Evolutionary conservation across 768 basidiomycete genomes (phyloP).

Genomic region (Suillus hirtellus): DNA sequence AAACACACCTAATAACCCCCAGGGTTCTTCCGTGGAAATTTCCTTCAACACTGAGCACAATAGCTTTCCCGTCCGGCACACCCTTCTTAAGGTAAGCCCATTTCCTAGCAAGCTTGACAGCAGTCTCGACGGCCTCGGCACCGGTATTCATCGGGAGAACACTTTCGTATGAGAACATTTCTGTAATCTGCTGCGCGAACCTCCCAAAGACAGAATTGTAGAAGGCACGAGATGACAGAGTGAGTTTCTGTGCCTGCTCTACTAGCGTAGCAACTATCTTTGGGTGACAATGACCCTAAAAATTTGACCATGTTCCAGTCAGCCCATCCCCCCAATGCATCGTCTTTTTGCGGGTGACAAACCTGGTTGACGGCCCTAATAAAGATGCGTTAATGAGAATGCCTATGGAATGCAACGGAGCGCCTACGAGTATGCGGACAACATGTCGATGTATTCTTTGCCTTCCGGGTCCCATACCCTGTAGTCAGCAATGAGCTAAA

Average conservation of each 20-base stretch:
- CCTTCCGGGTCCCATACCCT: conserved; percentile 96
- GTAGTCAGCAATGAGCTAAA: conserved; percentile 12
- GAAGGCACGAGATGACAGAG: conserved; percentile 94
- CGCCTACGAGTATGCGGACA: conserved; percentile 93
- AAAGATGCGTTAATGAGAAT: conserved; percentile 13
- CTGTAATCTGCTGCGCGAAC: conserved; percentile 85
- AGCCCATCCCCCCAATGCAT: conserved; percentile 8
- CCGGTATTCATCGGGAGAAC: conserved; percentile 99
- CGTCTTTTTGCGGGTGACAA: conserved; percentile 24
- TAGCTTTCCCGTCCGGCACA: conserved; percentile 77
- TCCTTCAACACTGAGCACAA: conserved; percentile 81
- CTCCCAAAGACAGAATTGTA: conserved; percentile 89
- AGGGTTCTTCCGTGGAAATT: conserved; percentile 97
- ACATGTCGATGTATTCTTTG: conserved; percentile 95
- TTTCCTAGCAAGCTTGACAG: conserved; percentile 93
- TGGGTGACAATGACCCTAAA: conserved; percentile 89
- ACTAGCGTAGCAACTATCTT: conserved; percentile 78
- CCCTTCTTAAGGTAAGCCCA: conserved; percentile 94
- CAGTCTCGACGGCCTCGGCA: conserved; percentile 96
- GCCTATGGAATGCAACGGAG: conserved; percentile 6
- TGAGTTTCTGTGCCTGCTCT: conserved; percentile 85
- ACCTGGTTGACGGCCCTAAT: conserved; percentile 86
- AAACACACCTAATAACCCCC: conserved; percentile 73
- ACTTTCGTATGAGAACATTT: conserved; percentile 90
- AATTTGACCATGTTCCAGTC: conserved; percentile 13